Evolutionary conservation across 345 rosid genomes (phyloP).

Genomic region (Cochlearia excelsa): DNA sequence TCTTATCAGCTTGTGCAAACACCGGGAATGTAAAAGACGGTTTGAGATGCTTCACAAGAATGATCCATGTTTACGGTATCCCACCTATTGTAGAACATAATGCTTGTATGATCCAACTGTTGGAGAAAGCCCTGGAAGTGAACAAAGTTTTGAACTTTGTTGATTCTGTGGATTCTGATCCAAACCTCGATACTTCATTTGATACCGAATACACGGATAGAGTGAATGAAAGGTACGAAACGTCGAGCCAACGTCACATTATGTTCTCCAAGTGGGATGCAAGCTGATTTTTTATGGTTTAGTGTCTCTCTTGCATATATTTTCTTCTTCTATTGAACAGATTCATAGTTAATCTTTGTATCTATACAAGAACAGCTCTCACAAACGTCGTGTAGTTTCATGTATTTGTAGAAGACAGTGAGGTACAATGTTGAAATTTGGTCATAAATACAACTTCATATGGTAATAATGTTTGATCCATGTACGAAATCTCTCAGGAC

Average conservation of each 20-base stretch:
- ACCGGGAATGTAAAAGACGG: slow-evolving; percentile 46
- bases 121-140: slow-evolving; percentile 39
- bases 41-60: slow-evolving; percentile 42
- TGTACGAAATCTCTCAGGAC: too few relatives aligned
- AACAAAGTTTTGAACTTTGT: slow-evolving; percentile 30
- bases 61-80: slow-evolving; percentile 48
- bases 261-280: slow-evolving; percentile 43
- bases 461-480: too few relatives aligned
- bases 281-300: slow-evolving; percentile 34
- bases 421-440: too few relatives aligned
- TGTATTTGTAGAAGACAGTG: slow-evolving; percentile 13
- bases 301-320: slow-evolving; percentile 13
- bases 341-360: slow-evolving; percentile 17
- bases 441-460: too few relatives aligned
- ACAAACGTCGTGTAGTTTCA: not conserved
- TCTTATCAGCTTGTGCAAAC: slow-evolving; percentile 64
- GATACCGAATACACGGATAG: slow-evolving; percentile 4
- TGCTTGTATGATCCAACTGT: slow-evolving; percentile 58
- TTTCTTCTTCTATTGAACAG: slow-evolving; percentile 11
- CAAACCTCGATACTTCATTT: slow-evolving; percentile 24
- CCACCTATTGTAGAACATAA: slow-evolving; percentile 56
- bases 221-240: slow-evolving; percentile 14
- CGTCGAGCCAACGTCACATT: slow-evolving; percentile 26
- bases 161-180: slow-evolving; percentile 24
- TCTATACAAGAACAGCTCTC: slow-evolving; percentile 9